Conservation (phyloP, 1,284 basidiomycete genomes). For the Exobasidium rhododendri region DNA sequence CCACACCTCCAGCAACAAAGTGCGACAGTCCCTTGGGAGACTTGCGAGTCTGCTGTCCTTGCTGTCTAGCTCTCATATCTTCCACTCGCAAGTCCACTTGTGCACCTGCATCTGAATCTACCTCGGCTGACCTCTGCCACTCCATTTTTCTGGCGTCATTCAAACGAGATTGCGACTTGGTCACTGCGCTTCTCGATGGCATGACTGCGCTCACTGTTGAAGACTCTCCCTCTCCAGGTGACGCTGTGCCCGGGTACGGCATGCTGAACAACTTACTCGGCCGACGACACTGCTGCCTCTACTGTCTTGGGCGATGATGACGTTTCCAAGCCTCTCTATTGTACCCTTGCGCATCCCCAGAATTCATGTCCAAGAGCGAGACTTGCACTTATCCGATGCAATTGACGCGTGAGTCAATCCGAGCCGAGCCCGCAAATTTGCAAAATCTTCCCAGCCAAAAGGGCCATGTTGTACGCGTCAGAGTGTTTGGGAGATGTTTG, state of each 20-base stretch:
- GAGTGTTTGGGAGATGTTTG: too few species aligned
- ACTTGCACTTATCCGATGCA: too few species aligned
- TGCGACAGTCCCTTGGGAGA: slow-evolving; percentile 56
- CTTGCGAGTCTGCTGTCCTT: slow-evolving; percentile 11
- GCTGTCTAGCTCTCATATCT: neutral
- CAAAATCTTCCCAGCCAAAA: too few species aligned
- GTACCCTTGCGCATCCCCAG: too few species aligned
- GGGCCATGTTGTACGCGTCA: too few species aligned
- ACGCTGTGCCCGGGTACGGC: slow-evolving; percentile 31
- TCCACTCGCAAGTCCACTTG: slow-evolving; percentile 22
- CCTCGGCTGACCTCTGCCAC: neutral
- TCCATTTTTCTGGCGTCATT: neutral
- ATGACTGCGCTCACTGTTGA: slow-evolving; percentile 26
- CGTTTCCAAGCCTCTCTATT: too few species aligned
- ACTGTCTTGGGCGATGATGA: too few species aligned
- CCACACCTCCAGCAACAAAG: slow-evolving; percentile 62
- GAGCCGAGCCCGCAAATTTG: too few species aligned
- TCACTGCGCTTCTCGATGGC: slow-evolving; percentile 19
- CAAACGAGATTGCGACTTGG: neutral
- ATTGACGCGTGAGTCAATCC: too few species aligned
- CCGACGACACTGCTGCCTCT: too few species aligned
- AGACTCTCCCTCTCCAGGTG: slow-evolving; percentile 34
- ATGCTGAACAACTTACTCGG: slow-evolving; percentile 16
- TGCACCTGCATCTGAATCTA: slow-evolving; percentile 25
- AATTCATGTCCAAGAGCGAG: too few species aligned